Conservation (phyloP, 1,139 yeast species). For the Blastobotrys proliferans region DNA sequence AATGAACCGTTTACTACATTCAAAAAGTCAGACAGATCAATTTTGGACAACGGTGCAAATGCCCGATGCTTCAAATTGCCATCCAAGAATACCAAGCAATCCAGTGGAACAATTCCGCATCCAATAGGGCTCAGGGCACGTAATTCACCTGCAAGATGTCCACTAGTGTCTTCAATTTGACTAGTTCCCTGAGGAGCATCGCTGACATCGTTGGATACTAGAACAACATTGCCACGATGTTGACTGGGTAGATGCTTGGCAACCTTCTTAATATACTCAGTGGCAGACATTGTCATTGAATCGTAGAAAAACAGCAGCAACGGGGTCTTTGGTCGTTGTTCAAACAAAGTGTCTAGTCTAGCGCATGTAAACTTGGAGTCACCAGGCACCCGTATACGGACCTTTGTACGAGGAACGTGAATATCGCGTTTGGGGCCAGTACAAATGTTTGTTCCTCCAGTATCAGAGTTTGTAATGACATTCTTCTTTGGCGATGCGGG, state of each 20-base stretch:
- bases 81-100: slow-evolving; percentile 20
- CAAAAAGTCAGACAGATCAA: slow-evolving; percentile 1
- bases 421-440: slow-evolving; percentile 8
- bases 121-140: slow-evolving; percentile 26
- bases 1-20: slow-evolving; percentile 11
- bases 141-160: slow-evolving; percentile 20
- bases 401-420: slow-evolving; percentile 4
- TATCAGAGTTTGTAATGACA: no score
- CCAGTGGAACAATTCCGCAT: slow-evolving; percentile 23
- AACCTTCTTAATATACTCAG: not conserved
- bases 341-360: slow-evolving; percentile 4
- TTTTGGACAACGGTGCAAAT: slow-evolving; percentile 12
- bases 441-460: slow-evolving; percentile 13
- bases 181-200: not conserved
- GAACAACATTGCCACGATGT: slow-evolving; percentile 11
- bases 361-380: not conserved
- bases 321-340: not conserved
- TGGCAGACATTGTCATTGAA: not conserved
- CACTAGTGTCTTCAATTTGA: slow-evolving; percentile 12
- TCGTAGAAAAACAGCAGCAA: slow-evolving; percentile 14
- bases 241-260: slow-evolving; percentile 1
- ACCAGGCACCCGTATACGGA: slow-evolving; percentile 5
- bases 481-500: not conserved
- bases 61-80: slow-evolving; percentile 14
- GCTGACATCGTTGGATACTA: slow-evolving; percentile 8